These are phyloP conservation scores for Carex cristatella DNA, from an alignment of 176 grass and related monocot species.

Conservation along the genomic window DNA sequence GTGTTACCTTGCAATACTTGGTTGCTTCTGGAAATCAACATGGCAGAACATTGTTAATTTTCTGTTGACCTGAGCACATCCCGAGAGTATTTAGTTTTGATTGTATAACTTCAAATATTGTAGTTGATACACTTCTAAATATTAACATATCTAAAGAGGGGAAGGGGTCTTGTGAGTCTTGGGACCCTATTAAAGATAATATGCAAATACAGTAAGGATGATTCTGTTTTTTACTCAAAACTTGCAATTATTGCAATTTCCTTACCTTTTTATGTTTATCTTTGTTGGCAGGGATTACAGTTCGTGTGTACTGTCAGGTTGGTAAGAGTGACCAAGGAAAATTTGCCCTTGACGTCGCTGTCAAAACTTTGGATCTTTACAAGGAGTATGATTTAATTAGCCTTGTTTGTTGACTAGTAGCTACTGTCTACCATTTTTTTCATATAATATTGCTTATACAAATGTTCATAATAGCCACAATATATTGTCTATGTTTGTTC, in stretches of 20 bases:
- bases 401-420: conserved; percentile 15
- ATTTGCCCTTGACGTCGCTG: conserved; percentile 85
- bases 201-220: not conserved
- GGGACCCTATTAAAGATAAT: conserved; percentile 3
- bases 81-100: not conserved
- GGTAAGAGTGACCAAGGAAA: conserved; percentile 85
- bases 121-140: not conserved
- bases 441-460: conserved; percentile 3
- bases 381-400: conserved; percentile 61
- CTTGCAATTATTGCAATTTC: not conserved
- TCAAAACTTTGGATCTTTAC: conserved; percentile 92
- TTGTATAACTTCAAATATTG: not conserved
- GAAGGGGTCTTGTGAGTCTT: not conserved
- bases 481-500: not conserved
- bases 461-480: not conserved
- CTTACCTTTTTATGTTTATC: not conserved
- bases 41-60: not conserved
- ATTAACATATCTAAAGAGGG: not conserved
- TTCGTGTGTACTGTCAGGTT: conserved; percentile 90
- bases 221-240: not conserved
- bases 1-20: not conserved
- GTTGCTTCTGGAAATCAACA: not conserved
- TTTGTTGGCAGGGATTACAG: conserved; percentile 51
- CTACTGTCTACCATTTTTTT: not conserved
- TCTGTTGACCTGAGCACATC: not conserved